Percentiles rank a stretch among this genome's conserved stretches.
Evolutionary conservation across 2,329 filamentous ascomycete genomes (phyloP).

Genomic region (Cryoendolithus antarcticus): DNA sequence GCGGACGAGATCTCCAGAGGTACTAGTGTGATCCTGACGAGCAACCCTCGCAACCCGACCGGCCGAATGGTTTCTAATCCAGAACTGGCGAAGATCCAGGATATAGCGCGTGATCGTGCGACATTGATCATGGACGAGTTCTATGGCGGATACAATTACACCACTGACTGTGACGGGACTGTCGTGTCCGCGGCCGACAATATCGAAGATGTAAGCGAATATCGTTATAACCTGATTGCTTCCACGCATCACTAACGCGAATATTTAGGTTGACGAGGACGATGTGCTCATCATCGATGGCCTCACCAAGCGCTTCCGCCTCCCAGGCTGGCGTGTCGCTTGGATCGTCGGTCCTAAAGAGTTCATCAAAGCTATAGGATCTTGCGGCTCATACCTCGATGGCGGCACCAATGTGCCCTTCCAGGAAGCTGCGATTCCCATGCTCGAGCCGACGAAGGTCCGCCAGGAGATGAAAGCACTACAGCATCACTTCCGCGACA

Average conservation of each 20-base stretch:
- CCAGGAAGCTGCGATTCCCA: slow-evolving; percentile 82
- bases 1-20: slow-evolving; percentile 45
- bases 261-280: slow-evolving; percentile 47
- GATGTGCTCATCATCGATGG: slow-evolving; percentile 84
- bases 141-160: slow-evolving; percentile 91
- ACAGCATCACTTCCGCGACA: slow-evolving; percentile 79
- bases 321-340: slow-evolving; percentile 91
- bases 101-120: slow-evolving; percentile 78
- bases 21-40: slow-evolving; percentile 70
- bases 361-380: slow-evolving; percentile 86
- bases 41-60: slow-evolving; percentile 90
- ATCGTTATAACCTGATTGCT: slow-evolving; percentile 24
- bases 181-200: slow-evolving; percentile 86
- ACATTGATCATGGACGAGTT: slow-evolving; percentile 95
- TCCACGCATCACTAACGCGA: too few relatives aligned
- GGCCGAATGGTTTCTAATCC: slow-evolving; percentile 76
- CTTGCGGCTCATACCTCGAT: slow-evolving; percentile 86
- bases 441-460: slow-evolving; percentile 80
- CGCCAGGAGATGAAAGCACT: slow-evolving; percentile 77
- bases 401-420: slow-evolving; percentile 91
- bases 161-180: slow-evolving; percentile 74
- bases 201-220: slow-evolving; percentile 53
- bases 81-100: slow-evolving; percentile 79
- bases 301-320: slow-evolving; percentile 88
- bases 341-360: slow-evolving; percentile 96